Evolutionary conservation across 768 basidiomycete genomes (phyloP), one percentile per base, ranked within the genome.

Genomic region (Suillus weaverae): DNA sequence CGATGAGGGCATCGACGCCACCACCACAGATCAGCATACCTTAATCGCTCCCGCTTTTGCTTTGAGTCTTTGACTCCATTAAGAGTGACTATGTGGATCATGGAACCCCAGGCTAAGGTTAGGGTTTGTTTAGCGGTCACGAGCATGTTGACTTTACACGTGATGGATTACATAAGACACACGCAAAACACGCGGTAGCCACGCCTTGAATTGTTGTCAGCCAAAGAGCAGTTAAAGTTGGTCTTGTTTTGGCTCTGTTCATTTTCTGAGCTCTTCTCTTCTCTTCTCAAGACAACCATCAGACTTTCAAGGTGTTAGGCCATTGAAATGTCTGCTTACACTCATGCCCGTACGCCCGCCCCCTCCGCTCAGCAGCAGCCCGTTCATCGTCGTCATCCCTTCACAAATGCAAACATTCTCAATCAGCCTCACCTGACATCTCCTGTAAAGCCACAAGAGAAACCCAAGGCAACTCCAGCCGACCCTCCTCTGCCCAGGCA

Each of bases 401-500:
- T 84, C 56, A 68, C 77, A 7, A 83, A 80, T 66, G 74, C 81
- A 33, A 79, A 74, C 70, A 79, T 79, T 70, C 75, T 70, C 64
- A 65, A 67, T 53, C 76, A 79, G 60, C 71, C 64, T 32, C 79
- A 69, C 36, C 72, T 67, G 26, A 69, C 74, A 4, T 71, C 80
- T 5, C 78, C 79, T 7, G 57, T 59, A 59, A 79, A 80, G 64
- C 77, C 73, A 44, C 78, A 74, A 5, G 78, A 83, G 44, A 76
- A 71, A 53, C 79, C 80, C 57, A 77, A 79, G 67, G 74, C 78
- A 53, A 66, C 69, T 5, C 80, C 84, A 1, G 59, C 77, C 1
- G 88, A 87, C 8, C 89, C 91, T 1, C 92, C 92, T 10, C 74
- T 94, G 18, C 88, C 89, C 41, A 84, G 91, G 63, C 92, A 94